Evolutionary conservation across 2,329 filamentous ascomycete genomes (phyloP).

Genomic region (Aurifilum marmelostoma): DNA sequence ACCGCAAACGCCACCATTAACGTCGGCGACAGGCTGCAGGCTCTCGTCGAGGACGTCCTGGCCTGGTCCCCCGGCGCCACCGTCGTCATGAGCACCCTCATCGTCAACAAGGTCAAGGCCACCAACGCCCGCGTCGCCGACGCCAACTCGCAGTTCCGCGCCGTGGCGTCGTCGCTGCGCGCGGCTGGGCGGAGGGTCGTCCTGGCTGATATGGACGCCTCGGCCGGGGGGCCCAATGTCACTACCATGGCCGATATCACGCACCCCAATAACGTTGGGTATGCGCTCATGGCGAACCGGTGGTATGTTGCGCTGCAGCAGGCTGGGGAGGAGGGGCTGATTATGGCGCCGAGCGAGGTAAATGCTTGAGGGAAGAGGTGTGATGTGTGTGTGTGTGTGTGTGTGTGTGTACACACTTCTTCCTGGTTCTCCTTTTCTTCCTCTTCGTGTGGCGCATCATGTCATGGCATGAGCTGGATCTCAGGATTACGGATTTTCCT

Average conservation of each 20-base stretch:
- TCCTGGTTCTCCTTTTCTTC: no score
- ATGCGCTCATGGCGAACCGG: constrained; percentile 46
- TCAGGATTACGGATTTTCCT: no score
- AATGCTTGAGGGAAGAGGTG: not conserved
- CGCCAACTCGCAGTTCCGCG: constrained; percentile 42
- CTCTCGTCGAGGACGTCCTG: constrained; percentile 43
- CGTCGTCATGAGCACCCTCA: constrained; percentile 45
- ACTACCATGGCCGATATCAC: constrained; percentile 44
- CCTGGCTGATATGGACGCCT: constrained; percentile 45
- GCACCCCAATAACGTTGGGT: constrained; percentile 45
- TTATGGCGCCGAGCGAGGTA: constrained; percentile 30
- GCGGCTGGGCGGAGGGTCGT: constrained; percentile 39
- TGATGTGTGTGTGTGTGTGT: no score
- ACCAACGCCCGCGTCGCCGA: constrained; percentile 36
- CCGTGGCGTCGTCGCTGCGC: constrained; percentile 36
- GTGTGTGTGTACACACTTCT: no score
- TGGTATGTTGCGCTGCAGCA: constrained; percentile 40
- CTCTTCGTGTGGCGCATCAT: no score
- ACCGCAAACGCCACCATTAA: constrained; percentile 27
- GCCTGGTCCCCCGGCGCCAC: constrained; percentile 37
- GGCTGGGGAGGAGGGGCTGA: constrained; percentile 34
- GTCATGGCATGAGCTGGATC: no score
- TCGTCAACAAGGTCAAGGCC: constrained; percentile 33
- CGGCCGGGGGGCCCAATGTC: constrained; percentile 35
- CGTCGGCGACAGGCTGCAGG: constrained; percentile 38